Base-by-base conservation (phyloP, 495 filamentous ascomycete genomes). In the Apodospora peruviana region DNA sequence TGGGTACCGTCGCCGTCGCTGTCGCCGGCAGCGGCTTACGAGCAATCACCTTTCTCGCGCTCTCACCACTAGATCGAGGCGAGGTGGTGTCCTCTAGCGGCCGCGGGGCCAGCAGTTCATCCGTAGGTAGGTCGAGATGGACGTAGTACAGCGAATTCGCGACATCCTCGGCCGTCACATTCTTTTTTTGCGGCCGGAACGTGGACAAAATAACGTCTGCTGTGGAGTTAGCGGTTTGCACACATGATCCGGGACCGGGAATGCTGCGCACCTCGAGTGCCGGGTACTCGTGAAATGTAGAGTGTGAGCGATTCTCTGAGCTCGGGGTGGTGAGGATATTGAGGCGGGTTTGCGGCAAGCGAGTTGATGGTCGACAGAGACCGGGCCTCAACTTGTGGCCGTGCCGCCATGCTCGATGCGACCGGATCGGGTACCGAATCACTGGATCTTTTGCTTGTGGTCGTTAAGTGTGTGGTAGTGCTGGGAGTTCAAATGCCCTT, bases 121-220 rank as follows among this genome's bases (percentile, higher is more conserved):
- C 76, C 9, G 84, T 75, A 14, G 78, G 77, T 0, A 77, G 73
- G 45, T 91, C 77, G 29, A 94, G 73, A 62, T 98, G 93, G 29
- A 96, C 66, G 59, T 91, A 96, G 67, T 96, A 98, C 2, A 98
- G 75, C 10, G 85, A 93, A 53, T 83, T 87, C 40, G 85, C 81
- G 27, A 97, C 85, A 62, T 96, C 91, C 59, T 88, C 83, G 7
- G 80, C 86, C 0, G 87, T 94, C 21, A 97, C 87, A 34, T 88
- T 88, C 63, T 91, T 93, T 16, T 83, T 73, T 16, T 86, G 81
- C 16, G 93, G 93, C 65, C 91, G 91, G 18, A 95, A 70, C 1
- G 93, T 86, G 8, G 91, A 91, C n/a, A 97, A 79, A 49, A 98
- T 93, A 38, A 97, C 78, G 76, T 97, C 93, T 95, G 47, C 21